Base-by-base conservation (phyloP, 352 stramenopile genomes). In the Pythium diclinum region DNA sequence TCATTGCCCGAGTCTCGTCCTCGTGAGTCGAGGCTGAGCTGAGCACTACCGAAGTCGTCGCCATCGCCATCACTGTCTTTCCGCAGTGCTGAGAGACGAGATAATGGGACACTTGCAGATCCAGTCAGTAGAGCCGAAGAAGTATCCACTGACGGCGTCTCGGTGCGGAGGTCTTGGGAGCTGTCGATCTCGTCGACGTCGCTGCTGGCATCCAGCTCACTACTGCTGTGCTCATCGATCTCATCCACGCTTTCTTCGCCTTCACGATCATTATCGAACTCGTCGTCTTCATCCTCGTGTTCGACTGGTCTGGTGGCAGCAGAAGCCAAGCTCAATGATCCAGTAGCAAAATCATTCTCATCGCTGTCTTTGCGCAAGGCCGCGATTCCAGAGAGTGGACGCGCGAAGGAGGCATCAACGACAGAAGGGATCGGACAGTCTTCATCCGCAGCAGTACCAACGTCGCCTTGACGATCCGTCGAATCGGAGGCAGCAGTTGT, bases 331-430 rank as follows among this genome's bases (percentile, higher is more conserved):
- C 14, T 40, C 10, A 32, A 40, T 19, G 25, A 34, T 11, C 6
- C 49, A 40, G 25, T 25, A 21, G 4, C 10, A 46, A 46, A 4
- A 9, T 44, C 51, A 14, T 57, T 14, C 5, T 65, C 47, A 19
- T 48, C 28, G 10, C 59, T 65, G 11, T 59, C 47, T 1, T 25
- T 52, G 4, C 32, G 32, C 46, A 57, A 30, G 0, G 34, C 40
- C 23, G 59, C 32, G 16, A 59, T 44, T 32, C 60, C 40, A 17
- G 52, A 53, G 25, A 61, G 53, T 14, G 49, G 25, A 28, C 25
- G 25, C 4, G 25, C 2, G 25, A 28, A 28, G 25, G 25, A 28
- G 25, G 25, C 25, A 28, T 28, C 25, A 28, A 28, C 25, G 2
- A 2, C 25, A 28, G 25, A 28, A 3, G 25, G 0, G 25, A 2